These are phyloP conservation scores for Saccharum officinarum DNA, from an alignment of 176 grass and related monocot species.

Conservation along the genomic window DNA sequence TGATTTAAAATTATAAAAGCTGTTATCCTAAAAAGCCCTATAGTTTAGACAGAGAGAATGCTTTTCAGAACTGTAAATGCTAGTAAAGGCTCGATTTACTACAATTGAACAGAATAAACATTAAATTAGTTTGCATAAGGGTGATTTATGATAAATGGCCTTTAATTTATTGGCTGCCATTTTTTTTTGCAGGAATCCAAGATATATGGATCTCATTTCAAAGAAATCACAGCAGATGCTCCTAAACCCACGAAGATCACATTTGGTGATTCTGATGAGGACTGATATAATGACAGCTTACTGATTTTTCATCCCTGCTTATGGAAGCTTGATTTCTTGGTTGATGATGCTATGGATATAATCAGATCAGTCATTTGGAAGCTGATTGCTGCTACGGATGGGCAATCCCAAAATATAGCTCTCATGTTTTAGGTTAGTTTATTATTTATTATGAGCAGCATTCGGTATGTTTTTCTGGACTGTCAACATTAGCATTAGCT, in stretches of 20 bases:
- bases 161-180: conserved; percentile 6
- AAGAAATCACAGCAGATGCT: conserved; percentile 85
- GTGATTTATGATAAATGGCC: not conserved
- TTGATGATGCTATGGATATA: not conserved
- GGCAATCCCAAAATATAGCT: not conserved
- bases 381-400: not conserved
- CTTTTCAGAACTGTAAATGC: not conserved
- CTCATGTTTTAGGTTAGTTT: conserved; percentile 28
- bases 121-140: not conserved
- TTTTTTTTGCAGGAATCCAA: conserved; percentile 73
- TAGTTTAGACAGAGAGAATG: not conserved
- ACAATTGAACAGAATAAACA: not conserved
- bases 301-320: conserved; percentile 8
- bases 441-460: conserved; percentile 6
- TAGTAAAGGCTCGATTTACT: not conserved
- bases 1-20: not conserved
- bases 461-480: not conserved
- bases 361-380: not conserved
- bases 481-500: not conserved
- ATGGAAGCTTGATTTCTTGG: not conserved
- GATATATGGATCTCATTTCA: conserved; percentile 88
- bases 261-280: conserved; percentile 83
- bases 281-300: conserved; percentile 23
- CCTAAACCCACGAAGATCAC: conserved; percentile 97
- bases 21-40: not conserved